Evolutionary conservation across 2,329 filamentous ascomycete species (phyloP).

Genomic region (Chrysoporthe cubensis): DNA sequence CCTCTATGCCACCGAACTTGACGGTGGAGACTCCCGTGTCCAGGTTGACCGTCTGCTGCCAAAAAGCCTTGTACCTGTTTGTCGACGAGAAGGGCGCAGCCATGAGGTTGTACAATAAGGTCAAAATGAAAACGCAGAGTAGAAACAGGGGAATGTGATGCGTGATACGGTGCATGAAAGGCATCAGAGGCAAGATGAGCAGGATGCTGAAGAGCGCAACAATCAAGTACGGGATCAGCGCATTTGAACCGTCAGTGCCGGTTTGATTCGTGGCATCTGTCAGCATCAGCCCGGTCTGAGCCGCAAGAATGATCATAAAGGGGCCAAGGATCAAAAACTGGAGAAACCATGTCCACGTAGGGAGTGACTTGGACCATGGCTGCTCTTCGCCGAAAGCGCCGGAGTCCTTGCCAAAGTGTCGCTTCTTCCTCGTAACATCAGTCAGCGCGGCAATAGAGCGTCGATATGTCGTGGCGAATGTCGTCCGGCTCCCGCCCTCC

Average conservation of each 20-base stretch:
- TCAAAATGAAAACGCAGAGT: slow-evolving; percentile 72
- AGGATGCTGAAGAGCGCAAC: slow-evolving; percentile 71
- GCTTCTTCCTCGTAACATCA: slow-evolving; percentile 30
- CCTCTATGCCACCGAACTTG: slow-evolving; percentile 68
- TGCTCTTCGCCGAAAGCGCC: slow-evolving; percentile 74
- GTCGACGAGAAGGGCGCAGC: slow-evolving; percentile 86
- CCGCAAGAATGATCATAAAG: slow-evolving; percentile 75
- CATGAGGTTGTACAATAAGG: slow-evolving; percentile 81
- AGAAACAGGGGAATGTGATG: slow-evolving; percentile 81
- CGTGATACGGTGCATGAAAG: slow-evolving; percentile 85
- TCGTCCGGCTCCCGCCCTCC: slow-evolving; percentile 43
- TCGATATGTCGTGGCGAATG: slow-evolving; percentile 60
- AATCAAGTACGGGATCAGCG: slow-evolving; percentile 72
- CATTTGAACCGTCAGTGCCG: slow-evolving; percentile 77
- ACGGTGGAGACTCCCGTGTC: slow-evolving; percentile 73
- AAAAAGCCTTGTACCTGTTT: slow-evolving; percentile 84
- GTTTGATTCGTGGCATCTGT: slow-evolving; percentile 79
- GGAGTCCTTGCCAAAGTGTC: slow-evolving; percentile 32
- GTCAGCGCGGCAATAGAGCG: slow-evolving; percentile 47
- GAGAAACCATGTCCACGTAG: slow-evolving; percentile 83
- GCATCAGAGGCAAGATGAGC: slow-evolving; percentile 74
- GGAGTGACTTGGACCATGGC: slow-evolving; percentile 78
- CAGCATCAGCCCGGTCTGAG: slow-evolving; percentile 74
- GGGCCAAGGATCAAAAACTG: slow-evolving; percentile 83
- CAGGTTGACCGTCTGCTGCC: slow-evolving; percentile 80